Conservation (phyloP, 2,329 filamentous ascomycete species). For the Sclerotinia trifoliorum region DNA sequence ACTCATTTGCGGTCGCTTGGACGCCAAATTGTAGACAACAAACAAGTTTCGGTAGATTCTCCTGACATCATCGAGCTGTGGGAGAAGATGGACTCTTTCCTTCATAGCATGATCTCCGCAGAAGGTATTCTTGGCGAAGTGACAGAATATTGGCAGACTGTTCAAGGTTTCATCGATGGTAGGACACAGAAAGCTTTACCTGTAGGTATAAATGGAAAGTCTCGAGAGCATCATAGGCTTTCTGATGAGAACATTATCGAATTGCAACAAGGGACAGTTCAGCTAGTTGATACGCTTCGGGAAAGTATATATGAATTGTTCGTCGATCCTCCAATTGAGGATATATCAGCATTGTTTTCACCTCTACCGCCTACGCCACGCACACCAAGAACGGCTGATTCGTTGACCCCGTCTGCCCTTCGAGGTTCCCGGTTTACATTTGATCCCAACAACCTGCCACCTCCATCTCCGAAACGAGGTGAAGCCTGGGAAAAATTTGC, state of each 20-base stretch:
- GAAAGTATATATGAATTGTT: slow-evolving; percentile 82
- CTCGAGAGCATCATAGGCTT: slow-evolving; percentile 75
- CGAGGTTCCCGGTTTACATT: slow-evolving; percentile 77
- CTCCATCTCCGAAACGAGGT: slow-evolving; percentile 72
- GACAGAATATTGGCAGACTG: slow-evolving; percentile 89
- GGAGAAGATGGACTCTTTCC: slow-evolving; percentile 78
- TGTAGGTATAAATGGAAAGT: slow-evolving; percentile 77
- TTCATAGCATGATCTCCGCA: slow-evolving; percentile 71
- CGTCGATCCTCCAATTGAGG: slow-evolving; percentile 81
- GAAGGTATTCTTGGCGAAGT: slow-evolving; percentile 86
- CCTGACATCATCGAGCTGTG: slow-evolving; percentile 83
- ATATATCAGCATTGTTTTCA: slow-evolving; percentile 83
- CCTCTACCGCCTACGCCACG: slow-evolving; percentile 69
- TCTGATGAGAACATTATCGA: slow-evolving; percentile 68
- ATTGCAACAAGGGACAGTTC: slow-evolving; percentile 73
- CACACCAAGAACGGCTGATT: slow-evolving; percentile 58
- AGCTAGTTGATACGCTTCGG: slow-evolving; percentile 80
- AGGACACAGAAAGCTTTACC: slow-evolving; percentile 79
- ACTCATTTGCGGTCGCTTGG: slow-evolving; percentile 73
- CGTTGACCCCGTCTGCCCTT: slow-evolving; percentile 53
- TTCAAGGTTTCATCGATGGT: slow-evolving; percentile 85
- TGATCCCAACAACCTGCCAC: slow-evolving; percentile 73
- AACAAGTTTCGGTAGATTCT: slow-evolving; percentile 67
- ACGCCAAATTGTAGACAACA: slow-evolving; percentile 63
- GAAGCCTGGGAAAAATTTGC: slow-evolving; percentile 91